phyloP scores from a whole-genome alignment of 1,284 basidiomycete genomes.

The Ceratobasidium sp. region DNA sequence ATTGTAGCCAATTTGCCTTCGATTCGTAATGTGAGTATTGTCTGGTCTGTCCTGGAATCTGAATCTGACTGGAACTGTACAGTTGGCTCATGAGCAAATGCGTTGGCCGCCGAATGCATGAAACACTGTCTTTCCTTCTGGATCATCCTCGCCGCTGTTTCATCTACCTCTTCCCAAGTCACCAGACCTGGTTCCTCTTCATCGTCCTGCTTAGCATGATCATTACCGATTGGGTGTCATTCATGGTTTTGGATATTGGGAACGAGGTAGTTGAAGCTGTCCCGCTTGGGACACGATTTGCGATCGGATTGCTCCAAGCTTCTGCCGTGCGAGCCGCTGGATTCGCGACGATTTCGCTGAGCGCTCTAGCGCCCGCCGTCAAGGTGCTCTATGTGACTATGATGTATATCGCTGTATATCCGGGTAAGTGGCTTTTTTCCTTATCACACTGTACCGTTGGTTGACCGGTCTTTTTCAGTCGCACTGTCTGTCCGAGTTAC shows the following conservation, averaged over 20 bases:
- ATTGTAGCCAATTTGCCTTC: slow-evolving; percentile 70
- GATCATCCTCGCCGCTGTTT: slow-evolving; percentile 97
- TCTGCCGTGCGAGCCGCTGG: slow-evolving; percentile 78
- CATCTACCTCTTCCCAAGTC: slow-evolving; percentile 92
- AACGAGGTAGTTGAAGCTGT: slow-evolving; percentile 75
- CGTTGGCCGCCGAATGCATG: slow-evolving; percentile 66
- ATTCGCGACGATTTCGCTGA: slow-evolving; percentile 76
- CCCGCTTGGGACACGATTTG: slow-evolving; percentile 70
- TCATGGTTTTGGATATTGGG: slow-evolving; percentile 88
- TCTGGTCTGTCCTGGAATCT: background rate
- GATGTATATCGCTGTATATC: slow-evolving; percentile 76
- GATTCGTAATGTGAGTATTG: slow-evolving; percentile 64
- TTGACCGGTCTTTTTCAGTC: slow-evolving; percentile 60
- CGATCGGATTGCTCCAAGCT: slow-evolving; percentile 70
- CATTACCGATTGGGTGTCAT: slow-evolving; percentile 87
- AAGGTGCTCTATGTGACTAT: slow-evolving; percentile 89
- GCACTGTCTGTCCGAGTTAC: slow-evolving; percentile 86
- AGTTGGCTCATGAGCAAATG: slow-evolving; percentile 79
- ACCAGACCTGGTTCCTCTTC: slow-evolving; percentile 93
- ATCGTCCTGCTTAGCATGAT: slow-evolving; percentile 68
- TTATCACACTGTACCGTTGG: slow-evolving; percentile 53
- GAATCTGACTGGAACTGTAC: slow-evolving; percentile 10
- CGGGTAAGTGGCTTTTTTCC: slow-evolving; percentile 49
- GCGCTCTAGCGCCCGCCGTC: slow-evolving; percentile 80
- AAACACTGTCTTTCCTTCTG: slow-evolving; percentile 89